These are phyloP conservation scores for Selaginella tamariscina DNA, from an alignment of 75 land plant species.

Conservation along the genomic window DNA sequence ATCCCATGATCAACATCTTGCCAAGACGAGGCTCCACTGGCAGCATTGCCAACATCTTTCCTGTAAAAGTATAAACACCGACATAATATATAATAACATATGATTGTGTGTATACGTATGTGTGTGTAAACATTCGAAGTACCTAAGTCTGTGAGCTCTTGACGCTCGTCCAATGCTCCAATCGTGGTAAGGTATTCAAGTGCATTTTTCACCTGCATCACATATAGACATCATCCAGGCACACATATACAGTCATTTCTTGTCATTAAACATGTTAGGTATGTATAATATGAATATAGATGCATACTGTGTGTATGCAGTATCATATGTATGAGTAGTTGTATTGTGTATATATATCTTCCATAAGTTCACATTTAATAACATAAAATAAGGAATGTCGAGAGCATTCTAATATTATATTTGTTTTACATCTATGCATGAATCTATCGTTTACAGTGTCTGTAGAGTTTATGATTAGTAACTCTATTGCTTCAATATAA, in stretches of 20 bases:
- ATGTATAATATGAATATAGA: neutral
- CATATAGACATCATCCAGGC: too few species aligned
- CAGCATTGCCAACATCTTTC: conserved; percentile 62
- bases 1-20: conserved; percentile 93
- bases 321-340: too few species aligned
- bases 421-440: too few species aligned
- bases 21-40: conserved; percentile 97
- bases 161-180: conserved; percentile 86
- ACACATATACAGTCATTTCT: too few species aligned
- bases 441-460: too few species aligned
- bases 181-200: conserved; percentile 75
- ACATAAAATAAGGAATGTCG: too few species aligned
- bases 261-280: neutral
- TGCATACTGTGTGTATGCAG: too few species aligned
- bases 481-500: too few species aligned
- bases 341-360: too few species aligned
- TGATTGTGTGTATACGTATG: neutral
- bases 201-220: conserved; percentile 80
- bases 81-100: neutral
- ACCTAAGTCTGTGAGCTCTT: conserved; percentile 84
- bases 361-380: too few species aligned
- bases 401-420: too few species aligned
- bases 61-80: conserved; percentile 26
- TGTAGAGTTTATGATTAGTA: too few species aligned
- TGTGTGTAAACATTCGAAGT: neutral